Base-by-base conservation (phyloP, 2,329 filamentous ascomycete species). In the Hypoxylon sp. region DNA sequence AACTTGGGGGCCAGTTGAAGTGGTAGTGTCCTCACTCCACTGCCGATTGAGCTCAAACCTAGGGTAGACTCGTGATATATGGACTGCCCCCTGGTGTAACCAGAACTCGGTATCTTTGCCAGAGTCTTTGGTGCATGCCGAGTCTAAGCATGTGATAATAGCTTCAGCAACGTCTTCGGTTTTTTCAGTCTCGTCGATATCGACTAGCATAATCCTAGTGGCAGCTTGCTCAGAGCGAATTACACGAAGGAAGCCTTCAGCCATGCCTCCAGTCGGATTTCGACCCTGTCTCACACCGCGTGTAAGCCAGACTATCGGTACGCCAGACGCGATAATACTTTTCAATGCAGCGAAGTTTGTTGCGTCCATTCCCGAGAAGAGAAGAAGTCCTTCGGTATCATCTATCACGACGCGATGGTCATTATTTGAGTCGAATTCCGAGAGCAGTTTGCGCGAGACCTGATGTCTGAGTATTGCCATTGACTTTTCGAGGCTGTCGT, bases 161-260 rank as follows among this genome's bases (percentile, higher is more conserved):
- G 68, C 50, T 12, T 53, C 51, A 9, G 60, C 57, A 2, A 73
- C 29, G 25, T 51, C 43, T 9, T 67, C 30, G 1, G 57, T 21
- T 6, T 57, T 14, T 37, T 72, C 69, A 19, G 57, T 27, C 11
- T 61, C 32, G 52, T 69, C 65, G 25, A 67, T 60, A 34, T 74
- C 72, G 8, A 74, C 55, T 4, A 74, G 50, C 12, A 64, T 27
- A 3, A 69, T 27, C n/a, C 37, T 69, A 2, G 61, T 55, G 4
- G 71, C 59, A n/a, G 69, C 70, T 29, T 73, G 68, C 45, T 74
- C 71, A 4, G 71, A 74, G 43, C 69, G 64, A 5, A 74, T 54
- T 1, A 58, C 71, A 11, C 73, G 68, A 12, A 73, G 67, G 27
- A 74, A 66, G 21, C 72, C 72, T 41, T 70, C 65, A 12, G 61